Evolutionary conservation across 352 stramenopile species (phyloP), one percentile per base, ranked within the genome.

Genomic region (Aphanomyces invadans): DNA sequence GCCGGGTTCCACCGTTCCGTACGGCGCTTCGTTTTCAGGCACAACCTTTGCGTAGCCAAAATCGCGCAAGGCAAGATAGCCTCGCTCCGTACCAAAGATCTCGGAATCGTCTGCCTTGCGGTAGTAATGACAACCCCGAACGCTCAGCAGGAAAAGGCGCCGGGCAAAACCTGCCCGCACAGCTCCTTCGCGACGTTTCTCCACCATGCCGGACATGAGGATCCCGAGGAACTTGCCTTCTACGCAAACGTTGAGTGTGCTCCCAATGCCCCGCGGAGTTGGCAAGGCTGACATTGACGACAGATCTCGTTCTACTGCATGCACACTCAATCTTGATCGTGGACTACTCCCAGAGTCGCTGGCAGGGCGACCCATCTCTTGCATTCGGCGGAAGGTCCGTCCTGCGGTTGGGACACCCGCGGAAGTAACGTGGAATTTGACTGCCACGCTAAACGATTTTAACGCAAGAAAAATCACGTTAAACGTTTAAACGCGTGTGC

Each of bases 81-180:
- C 83, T 21, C 86, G 78, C 54, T 94, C 86, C 68, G 89, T 88
- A 62, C 86, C 86, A 68, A 94, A 94, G 29, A 94, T 75, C 62
- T 94, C 86, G 52, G 70, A 70, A 54, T 94, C 86, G 54, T 94
- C 83, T 9, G 74, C 74, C 65, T 92, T 92, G 26, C 86, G 82
- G 64, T 90, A 94, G 70, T 94, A 94, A 56, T 94, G 86, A 38
- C 92, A 55, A 42, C 83, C 88, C 25, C 80, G 79, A 19, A 83
- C 90, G 45, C 82, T 91, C 29, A 94, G 53, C 19, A 94, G 84
- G 67, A 94, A 94, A 42, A 92, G 76, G 1, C 86, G 76, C 56
- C 82, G 82, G 23, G 86, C 83, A 84, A 83, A 94, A 15, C 86
- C 86, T 17, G 83, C 83, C 19, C 86, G 82, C 29, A 94, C 86